phyloP scores from a whole-genome alignment of 371 early-diverging fungal species.

The Rhizopus stolonifer region DNA sequence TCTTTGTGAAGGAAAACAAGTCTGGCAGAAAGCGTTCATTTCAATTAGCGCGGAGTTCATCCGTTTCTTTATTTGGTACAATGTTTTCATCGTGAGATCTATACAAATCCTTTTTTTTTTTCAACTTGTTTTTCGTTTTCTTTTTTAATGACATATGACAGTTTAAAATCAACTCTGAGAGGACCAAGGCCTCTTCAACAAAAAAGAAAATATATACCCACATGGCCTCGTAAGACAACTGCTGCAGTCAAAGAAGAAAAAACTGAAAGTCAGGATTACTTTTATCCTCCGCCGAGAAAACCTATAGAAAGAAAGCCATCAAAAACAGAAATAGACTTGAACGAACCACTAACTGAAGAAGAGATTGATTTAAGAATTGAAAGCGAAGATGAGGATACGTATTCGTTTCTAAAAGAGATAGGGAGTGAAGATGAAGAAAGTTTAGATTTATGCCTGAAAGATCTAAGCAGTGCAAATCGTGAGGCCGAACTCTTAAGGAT shows the following conservation, averaged over 20 bases:
- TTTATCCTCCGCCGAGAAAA: conserved; percentile 14
- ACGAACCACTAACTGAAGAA: conserved; percentile 68
- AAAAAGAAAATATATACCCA: neutral
- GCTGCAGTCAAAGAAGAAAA: neutral
- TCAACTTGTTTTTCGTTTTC: neutral
- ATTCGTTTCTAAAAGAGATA: no score
- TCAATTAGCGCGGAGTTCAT: no score
- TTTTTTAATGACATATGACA: neutral
- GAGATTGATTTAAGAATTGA: conserved; percentile 17
- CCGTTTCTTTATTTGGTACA: conserved; percentile 1
- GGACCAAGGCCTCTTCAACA: conserved; percentile 2
- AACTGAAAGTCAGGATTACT: neutral
- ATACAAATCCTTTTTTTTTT: no score
- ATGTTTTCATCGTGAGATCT: neutral
- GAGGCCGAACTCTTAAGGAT: neutral
- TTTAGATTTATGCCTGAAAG: neutral
- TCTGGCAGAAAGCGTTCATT: no score
- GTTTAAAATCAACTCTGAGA: neutral
- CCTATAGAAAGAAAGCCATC: conserved; percentile 11
- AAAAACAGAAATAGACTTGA: conserved; percentile 9
- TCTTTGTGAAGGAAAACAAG: no score
- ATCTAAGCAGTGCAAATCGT: conserved; percentile 1
- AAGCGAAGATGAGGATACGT: conserved; percentile 42
- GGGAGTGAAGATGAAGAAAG: no score
- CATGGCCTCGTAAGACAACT: neutral